Percentiles rank a stretch among this genome's conserved stretches.
phyloP scores from a whole-genome alignment of 768 basidiomycete species.

The Russula virescens region DNA sequence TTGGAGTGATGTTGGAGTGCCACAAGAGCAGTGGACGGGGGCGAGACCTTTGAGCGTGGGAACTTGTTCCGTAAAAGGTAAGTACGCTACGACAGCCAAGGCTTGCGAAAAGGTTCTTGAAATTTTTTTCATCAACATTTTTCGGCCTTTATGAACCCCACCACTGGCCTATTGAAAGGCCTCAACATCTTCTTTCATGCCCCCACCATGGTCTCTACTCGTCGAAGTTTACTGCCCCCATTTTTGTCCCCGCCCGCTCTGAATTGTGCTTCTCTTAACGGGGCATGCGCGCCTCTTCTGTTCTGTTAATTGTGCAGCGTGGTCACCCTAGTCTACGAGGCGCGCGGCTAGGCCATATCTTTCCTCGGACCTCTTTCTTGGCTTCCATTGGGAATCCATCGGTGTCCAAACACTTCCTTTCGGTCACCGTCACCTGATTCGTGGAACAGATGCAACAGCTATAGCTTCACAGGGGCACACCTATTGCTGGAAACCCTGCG shows the following conservation, averaged over 20 bases:
- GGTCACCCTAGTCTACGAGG: background rate
- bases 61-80: conserved; percentile 13
- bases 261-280: background rate
- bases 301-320: background rate
- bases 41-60: conserved; percentile 10
- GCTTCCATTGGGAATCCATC: conserved; percentile 18
- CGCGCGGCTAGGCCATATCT: conserved; percentile 13
- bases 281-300: conserved; percentile 2
- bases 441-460: background rate
- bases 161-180: background rate
- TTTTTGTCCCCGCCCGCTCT: background rate
- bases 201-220: conserved; percentile 8
- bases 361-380: background rate
- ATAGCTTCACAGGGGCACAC: background rate
- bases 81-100: conserved; percentile 6
- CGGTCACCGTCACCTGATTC: conserved; percentile 7
- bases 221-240: background rate
- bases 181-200: conserved; percentile 7
- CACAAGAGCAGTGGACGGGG: too few species aligned
- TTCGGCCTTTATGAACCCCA: conserved; percentile 20
- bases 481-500: background rate
- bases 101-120: conserved; percentile 21
- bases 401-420: background rate
- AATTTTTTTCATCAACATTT: conserved; percentile 25
- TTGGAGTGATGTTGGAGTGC: too few species aligned